A percentile compares a stretch with the other conserved stretches of the same genome.
phyloP scores from a whole-genome alignment of 345 rosid genomes.

The Euclidium syriacum region DNA sequence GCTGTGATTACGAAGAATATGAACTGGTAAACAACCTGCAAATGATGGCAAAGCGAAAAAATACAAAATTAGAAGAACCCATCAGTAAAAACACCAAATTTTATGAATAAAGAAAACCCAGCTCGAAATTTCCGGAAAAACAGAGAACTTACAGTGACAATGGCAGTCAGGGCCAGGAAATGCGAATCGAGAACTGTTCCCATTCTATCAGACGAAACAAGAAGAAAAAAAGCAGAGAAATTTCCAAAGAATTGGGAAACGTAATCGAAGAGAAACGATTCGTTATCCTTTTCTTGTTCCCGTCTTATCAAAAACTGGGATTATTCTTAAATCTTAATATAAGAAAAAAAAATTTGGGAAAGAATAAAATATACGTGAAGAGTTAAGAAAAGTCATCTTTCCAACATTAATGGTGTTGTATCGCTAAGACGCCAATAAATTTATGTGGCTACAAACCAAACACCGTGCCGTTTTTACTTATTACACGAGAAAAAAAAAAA shows the following conservation, averaged over 20 bases:
- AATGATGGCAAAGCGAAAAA: background rate
- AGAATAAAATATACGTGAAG: background rate
- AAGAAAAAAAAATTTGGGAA: background rate
- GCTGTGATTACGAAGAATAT: conserved; percentile 75
- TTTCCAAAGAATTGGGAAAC: background rate
- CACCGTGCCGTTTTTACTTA: conserved; percentile 24
- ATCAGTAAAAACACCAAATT: background rate
- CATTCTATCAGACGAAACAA: conserved; percentile 35
- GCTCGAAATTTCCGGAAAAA: background rate
- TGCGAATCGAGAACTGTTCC: conserved; percentile 78
- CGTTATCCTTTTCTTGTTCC: conserved; percentile 15
- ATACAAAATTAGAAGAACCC: background rate
- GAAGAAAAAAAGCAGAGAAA: background rate
- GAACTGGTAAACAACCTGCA: conserved; percentile 69
- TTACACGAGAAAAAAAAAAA: background rate
- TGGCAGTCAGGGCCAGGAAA: conserved; percentile 57
- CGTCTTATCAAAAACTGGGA: no score
- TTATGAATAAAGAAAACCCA: background rate
- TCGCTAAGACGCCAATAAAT: background rate
- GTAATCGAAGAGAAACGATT: conserved; percentile 15
- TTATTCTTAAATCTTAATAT: no score
- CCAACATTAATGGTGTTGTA: conserved; percentile 1
- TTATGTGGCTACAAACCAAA: conserved; percentile 18
- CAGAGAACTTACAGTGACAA: conserved; percentile 42
- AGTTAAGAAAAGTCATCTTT: background rate